Percentiles rank a stretch among this genome's conserved stretches.
These are phyloP conservation scores for Tillandsia leiboldiana DNA, from an alignment of 176 grass and related monocot species.

Conservation along the genomic window DNA sequence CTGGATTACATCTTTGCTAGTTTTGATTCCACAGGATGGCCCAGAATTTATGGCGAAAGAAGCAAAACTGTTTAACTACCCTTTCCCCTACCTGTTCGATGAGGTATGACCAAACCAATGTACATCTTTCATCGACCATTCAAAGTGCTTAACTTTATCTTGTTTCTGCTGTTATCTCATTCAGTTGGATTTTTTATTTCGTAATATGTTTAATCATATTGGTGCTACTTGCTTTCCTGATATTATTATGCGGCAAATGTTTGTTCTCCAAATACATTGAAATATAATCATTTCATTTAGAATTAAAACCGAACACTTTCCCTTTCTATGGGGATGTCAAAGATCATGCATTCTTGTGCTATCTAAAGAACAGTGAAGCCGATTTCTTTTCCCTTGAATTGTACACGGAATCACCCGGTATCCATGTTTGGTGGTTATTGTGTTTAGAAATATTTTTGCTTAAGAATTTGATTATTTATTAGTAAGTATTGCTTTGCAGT, in stretches of 20 bases:
- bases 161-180: neutral
- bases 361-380: too few species aligned
- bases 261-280: too few species aligned
- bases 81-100: constrained; percentile 85
- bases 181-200: neutral
- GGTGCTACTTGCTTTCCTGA: neutral
- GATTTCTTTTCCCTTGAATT: too few species aligned
- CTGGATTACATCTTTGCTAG: neutral
- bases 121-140: neutral
- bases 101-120: constrained; percentile 33
- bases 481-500: constrained; percentile 24
- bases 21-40: constrained; percentile 49
- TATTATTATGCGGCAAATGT: too few species aligned
- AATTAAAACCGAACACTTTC: too few species aligned
- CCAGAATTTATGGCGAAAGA: constrained; percentile 73
- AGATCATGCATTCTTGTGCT: too few species aligned
- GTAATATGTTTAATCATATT: neutral
- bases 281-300: too few species aligned
- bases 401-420: too few species aligned
- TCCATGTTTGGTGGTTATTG: neutral
- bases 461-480: neutral
- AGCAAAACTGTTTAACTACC: constrained; percentile 62
- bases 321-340: too few species aligned
- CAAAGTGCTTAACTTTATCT: neutral
- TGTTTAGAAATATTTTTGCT: neutral